phyloP scores from a whole-genome alignment of 306 rosid genomes.

The Gynostemma pentaphyllum region DNA sequence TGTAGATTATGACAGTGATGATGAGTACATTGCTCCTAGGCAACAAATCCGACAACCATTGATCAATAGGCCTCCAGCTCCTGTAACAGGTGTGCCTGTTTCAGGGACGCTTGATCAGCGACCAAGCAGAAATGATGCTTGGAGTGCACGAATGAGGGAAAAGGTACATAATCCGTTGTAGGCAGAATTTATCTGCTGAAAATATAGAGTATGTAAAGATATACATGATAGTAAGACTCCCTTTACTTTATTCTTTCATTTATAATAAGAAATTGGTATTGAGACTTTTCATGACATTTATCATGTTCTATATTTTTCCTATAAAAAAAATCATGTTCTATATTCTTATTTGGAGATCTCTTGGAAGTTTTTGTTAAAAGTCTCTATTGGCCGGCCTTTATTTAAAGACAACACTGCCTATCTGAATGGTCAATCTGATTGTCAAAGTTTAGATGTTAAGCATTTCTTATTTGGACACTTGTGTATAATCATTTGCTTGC shows the following conservation, averaged over 20 bases:
- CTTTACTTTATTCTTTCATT: neutral
- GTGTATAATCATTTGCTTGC: too few species aligned
- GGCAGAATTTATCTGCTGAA: neutral
- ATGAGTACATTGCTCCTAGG: constrained; percentile 64
- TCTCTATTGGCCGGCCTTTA: neutral
- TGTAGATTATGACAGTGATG: constrained; percentile 82
- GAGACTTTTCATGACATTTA: neutral
- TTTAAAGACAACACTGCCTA: neutral
- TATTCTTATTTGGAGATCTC: neutral
- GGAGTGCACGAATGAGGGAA: constrained; percentile 98
- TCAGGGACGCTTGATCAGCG: constrained; percentile 63
- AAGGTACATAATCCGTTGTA: constrained; percentile 42
- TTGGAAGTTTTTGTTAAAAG: neutral
- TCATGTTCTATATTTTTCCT: too few species aligned
- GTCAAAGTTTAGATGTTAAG: neutral
- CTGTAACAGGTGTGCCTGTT: constrained; percentile 72
- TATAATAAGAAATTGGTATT: neutral
- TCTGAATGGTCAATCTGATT: neutral
- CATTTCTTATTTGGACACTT: neutral
- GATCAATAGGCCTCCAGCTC: constrained; percentile 55
- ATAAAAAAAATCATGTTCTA: neutral
- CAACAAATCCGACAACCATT: constrained; percentile 76
- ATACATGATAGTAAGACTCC: neutral
- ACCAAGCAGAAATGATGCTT: constrained; percentile 80
- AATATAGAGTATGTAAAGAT: neutral